These are phyloP conservation scores for Candida maltosa DNA, from an alignment of 805 yeast genomes.

Conservation along the genomic window DNA sequence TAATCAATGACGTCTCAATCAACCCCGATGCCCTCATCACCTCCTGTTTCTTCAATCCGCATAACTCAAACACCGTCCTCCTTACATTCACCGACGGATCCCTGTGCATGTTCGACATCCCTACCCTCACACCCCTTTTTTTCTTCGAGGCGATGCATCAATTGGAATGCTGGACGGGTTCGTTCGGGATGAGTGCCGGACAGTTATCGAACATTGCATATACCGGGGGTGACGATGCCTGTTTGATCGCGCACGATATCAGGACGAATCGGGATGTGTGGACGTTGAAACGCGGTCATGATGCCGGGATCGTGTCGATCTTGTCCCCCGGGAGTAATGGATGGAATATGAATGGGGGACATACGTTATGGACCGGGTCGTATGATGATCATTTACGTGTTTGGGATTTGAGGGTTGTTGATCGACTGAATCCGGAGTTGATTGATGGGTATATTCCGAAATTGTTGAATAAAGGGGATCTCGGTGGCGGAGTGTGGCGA, in stretches of 20 bases:
- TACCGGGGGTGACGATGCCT: constrained; percentile 90
- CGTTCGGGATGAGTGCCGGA: constrained; percentile 58
- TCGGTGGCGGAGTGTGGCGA: constrained; percentile 97
- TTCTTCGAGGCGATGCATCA: constrained; percentile 54
- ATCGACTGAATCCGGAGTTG: constrained; percentile 30
- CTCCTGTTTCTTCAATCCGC: constrained; percentile 57
- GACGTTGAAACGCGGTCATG: constrained; percentile 47
- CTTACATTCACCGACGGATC: constrained; percentile 72
- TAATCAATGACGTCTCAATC: constrained; percentile 36
- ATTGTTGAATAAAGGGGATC: constrained; percentile 39
- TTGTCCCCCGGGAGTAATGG: constrained; percentile 36
- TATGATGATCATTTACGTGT: constrained; percentile 79
- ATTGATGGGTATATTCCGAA: constrained; percentile 52
- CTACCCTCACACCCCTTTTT: too few species aligned
- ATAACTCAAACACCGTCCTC: constrained; percentile 31
- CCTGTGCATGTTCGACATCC: constrained; percentile 40
- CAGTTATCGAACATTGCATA: constrained; percentile 57
- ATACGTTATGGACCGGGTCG: constrained; percentile 78
- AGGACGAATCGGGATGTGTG: constrained; percentile 36
- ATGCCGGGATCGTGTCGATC: constrained; percentile 88
- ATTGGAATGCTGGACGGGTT: constrained; percentile 87
- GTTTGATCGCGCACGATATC: constrained; percentile 70
- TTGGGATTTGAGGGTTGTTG: constrained; percentile 61
- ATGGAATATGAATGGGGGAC: constrained; percentile 46
- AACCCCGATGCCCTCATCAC: constrained; percentile 50